phyloP scores from a whole-genome alignment of 2,329 filamentous ascomycete genomes.

The Ceratocystis ficicola region DNA sequence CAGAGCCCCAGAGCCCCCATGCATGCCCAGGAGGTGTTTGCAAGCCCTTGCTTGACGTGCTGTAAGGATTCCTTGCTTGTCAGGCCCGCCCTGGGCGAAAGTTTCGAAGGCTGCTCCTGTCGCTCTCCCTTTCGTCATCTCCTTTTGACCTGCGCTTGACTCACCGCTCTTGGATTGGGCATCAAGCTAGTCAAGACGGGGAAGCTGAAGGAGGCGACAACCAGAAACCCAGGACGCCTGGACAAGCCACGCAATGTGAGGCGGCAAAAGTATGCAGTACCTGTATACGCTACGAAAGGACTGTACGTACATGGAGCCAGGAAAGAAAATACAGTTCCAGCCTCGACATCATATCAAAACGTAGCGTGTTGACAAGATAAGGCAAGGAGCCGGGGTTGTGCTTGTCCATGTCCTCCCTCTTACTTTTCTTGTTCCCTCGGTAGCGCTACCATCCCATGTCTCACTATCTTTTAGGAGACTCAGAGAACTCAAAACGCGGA shows the following conservation, averaged over 20 bases:
- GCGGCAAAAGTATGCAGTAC: not conserved
- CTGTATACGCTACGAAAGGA: not conserved
- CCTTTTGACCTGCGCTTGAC: not conserved
- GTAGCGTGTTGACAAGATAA: not conserved
- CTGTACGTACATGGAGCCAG: too few species aligned
- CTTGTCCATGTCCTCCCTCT: not conserved
- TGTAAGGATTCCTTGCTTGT: not conserved
- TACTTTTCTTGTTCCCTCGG: not conserved
- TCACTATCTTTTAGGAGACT: not conserved
- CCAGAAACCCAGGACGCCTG: not conserved
- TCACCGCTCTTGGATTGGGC: constrained; percentile 3
- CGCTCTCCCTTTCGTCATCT: not conserved
- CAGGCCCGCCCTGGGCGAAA: not conserved
- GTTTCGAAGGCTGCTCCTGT: not conserved
- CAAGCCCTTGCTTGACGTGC: not conserved
- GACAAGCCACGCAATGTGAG: not conserved
- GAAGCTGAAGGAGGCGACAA: not conserved
- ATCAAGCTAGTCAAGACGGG: not conserved
- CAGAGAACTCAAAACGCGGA: not conserved
- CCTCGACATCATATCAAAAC: not conserved
- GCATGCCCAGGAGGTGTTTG: not conserved
- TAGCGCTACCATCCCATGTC: not conserved
- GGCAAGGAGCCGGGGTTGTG: not conserved
- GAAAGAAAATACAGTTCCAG: too few species aligned
- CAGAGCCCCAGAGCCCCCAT: not conserved